A percentile compares a stretch with the other conserved stretches of the same genome.
Evolutionary conservation across 1,284 basidiomycete species (phyloP).

Genomic region (Sporisorium graminicola): DNA sequence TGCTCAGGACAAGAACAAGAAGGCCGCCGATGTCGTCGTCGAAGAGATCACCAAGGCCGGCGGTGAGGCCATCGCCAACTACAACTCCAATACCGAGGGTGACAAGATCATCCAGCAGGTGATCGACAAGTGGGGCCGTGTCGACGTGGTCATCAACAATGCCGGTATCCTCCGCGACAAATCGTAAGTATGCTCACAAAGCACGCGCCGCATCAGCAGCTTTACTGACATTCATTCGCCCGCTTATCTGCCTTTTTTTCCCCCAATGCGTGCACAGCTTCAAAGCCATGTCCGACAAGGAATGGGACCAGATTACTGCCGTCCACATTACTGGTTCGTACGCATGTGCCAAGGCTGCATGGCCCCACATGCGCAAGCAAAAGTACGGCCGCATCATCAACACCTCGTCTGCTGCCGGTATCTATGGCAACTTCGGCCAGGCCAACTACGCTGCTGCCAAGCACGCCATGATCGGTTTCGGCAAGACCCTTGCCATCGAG

Average conservation of each 20-base stretch:
- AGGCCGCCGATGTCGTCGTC: constrained; percentile 91
- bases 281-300: constrained; percentile 71
- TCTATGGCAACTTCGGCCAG: constrained; percentile 92
- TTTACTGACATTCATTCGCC: not conserved
- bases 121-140: constrained; percentile 86
- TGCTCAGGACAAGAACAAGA: constrained; percentile 91
- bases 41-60: constrained; percentile 81
- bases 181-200: constrained; percentile 34
- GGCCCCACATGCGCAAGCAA: constrained; percentile 93
- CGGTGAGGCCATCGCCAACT: constrained; percentile 80
- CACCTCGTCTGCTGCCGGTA: constrained; percentile 70
- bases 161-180: constrained; percentile 88
- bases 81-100: constrained; percentile 90
- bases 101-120: constrained; percentile 87
- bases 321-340: constrained; percentile 97
- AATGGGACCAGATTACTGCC: constrained; percentile 75
- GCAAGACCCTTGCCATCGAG: constrained; percentile 86
- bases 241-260: not conserved
- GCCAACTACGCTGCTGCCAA: constrained; percentile 79
- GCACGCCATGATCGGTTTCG: constrained; percentile 75
- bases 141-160: constrained; percentile 81
- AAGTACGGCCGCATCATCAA: constrained; percentile 73
- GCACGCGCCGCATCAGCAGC: not conserved
- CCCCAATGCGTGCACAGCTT: constrained; percentile 59
- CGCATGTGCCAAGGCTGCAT: constrained; percentile 94